Conservation (phyloP, 805 yeast genomes). For the Ogataea pini region DNA sequence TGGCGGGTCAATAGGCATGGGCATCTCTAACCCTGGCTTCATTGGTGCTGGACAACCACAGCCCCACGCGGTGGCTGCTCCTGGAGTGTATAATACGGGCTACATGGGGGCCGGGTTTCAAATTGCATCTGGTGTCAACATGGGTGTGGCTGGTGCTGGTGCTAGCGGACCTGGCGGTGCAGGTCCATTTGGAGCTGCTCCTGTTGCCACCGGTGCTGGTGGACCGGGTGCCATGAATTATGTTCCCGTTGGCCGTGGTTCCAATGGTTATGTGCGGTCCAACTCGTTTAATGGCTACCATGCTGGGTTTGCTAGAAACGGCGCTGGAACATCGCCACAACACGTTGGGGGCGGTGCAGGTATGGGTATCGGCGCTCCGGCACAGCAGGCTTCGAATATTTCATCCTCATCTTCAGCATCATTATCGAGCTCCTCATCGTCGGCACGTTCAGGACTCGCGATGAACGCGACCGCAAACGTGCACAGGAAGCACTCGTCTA, state of each 20-base stretch:
- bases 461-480: slow-evolving; percentile 35
- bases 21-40: slow-evolving; percentile 16
- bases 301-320: background rate
- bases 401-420: background rate
- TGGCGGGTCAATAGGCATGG: slow-evolving; percentile 34
- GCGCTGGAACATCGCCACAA: background rate
- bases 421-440: background rate
- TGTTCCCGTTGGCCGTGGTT: slow-evolving; percentile 1
- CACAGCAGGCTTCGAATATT: background rate
- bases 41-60: background rate
- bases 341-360: background rate
- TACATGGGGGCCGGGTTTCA: slow-evolving; percentile 9
- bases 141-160: background rate
- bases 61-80: background rate
- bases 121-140: slow-evolving; percentile 7
- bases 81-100: background rate
- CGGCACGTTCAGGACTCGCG: slow-evolving; percentile 21
- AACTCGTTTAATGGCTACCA: slow-evolving; percentile 15
- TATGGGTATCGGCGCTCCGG: background rate
- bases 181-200: slow-evolving; percentile 3
- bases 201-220: no score
- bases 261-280: slow-evolving; percentile 13
- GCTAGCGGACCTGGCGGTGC: background rate
- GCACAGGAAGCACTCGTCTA: slow-evolving; percentile 37
- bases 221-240: background rate